Percentiles rank a stretch among this genome's conserved stretches.
These are phyloP conservation scores for Venturia pyrina DNA, from an alignment of 2,329 filamentous ascomycete genomes.

Conservation along the genomic window DNA sequence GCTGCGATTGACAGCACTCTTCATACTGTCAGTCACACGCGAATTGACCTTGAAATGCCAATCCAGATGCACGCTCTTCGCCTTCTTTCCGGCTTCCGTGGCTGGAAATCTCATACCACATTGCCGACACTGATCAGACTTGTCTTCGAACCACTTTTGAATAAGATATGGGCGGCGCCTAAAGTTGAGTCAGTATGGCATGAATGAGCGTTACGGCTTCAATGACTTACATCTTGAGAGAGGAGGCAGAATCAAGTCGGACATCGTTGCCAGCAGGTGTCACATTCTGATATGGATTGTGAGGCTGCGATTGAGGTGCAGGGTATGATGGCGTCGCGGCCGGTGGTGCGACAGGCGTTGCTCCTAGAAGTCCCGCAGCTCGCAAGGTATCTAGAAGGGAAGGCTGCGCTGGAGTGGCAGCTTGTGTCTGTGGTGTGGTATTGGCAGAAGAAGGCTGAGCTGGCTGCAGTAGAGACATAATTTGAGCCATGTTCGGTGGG, in stretches of 20 bases:
- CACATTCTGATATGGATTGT: neutral
- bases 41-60: conserved; percentile 97
- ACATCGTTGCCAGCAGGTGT: conserved; percentile 6
- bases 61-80: conserved; percentile 88
- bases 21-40: conserved; percentile 75
- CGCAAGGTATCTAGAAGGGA: conserved; percentile 4
- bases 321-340: neutral
- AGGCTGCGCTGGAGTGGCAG: neutral
- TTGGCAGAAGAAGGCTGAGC: neutral
- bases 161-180: conserved; percentile 69
- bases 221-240: conserved; percentile 12
- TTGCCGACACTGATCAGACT: conserved; percentile 54
- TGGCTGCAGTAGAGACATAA: conserved; percentile 1
- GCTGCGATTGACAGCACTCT: conserved; percentile 78
- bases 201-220: neutral
- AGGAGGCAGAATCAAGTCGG: conserved; percentile 10
- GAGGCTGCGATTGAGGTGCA: neutral
- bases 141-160: conserved; percentile 64
- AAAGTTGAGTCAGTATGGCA: neutral
- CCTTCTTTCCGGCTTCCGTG: conserved; percentile 67
- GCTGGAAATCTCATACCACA: conserved; percentile 13
- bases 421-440: neutral
- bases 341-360: neutral
- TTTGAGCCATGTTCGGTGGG: neutral
- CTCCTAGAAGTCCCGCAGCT: conserved; percentile 7